Percentiles rank a stretch among this genome's conserved stretches.
phyloP scores from a whole-genome alignment of 257 asterid species.

The Forsythia viridissima region DNA sequence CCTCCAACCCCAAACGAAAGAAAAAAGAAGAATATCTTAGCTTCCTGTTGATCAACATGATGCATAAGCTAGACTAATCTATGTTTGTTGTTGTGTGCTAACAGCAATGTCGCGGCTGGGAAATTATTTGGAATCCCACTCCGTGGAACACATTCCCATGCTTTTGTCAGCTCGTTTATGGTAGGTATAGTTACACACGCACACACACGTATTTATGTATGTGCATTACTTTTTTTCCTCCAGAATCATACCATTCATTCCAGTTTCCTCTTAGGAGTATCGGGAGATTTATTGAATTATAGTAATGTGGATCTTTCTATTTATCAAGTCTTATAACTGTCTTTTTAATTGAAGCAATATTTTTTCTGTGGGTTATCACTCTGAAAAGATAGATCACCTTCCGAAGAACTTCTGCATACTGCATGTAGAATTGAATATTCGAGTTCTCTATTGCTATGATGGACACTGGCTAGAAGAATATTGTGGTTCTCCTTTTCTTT shows the following conservation, averaged over 20 bases:
- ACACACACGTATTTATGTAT: neutral
- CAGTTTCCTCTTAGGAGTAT: neutral
- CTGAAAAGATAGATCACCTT: neutral
- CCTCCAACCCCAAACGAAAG: neutral
- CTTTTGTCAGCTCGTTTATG: conserved; percentile 96
- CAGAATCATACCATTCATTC: neutral
- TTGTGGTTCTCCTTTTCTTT: neutral
- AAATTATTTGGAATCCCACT: conserved; percentile 97
- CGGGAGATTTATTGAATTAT: conserved; percentile 13
- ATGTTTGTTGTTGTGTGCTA: conserved; percentile 30
- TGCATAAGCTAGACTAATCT: conserved; percentile 14
- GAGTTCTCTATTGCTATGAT: conserved; percentile 7
- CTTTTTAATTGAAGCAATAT: neutral
- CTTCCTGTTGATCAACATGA: conserved; percentile 18
- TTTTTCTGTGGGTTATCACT: neutral
- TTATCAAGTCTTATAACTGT: neutral
- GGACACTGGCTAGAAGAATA: neutral
- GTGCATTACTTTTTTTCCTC: neutral
- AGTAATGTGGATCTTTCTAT: conserved; percentile 3
- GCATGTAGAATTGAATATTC: conserved; percentile 10
- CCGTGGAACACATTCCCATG: conserved; percentile 99
- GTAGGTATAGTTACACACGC: conserved; percentile 36
- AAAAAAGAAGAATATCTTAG: neutral
- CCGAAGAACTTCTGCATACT: neutral
- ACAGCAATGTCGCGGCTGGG: conserved; percentile 99